Evolutionary conservation across 345 rosid species (phyloP).

Genomic region (Punica granatum): DNA sequence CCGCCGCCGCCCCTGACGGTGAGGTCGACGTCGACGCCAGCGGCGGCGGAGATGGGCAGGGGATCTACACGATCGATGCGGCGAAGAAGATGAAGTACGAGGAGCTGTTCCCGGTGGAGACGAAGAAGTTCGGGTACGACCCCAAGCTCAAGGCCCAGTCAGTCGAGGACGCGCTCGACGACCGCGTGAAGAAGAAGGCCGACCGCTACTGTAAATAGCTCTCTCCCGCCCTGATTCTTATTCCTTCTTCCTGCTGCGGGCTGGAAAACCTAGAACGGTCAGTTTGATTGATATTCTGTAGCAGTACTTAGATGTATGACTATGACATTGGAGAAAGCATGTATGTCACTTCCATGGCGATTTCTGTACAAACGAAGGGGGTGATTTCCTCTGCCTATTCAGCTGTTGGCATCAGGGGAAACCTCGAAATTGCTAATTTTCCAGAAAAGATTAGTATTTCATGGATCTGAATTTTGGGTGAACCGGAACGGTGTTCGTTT

Average conservation of each 20-base stretch:
- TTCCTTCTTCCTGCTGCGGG: not conserved
- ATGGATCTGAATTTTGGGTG: not conserved
- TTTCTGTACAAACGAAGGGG: not conserved
- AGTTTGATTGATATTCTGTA: not conserved
- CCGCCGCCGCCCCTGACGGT: constrained; percentile 11
- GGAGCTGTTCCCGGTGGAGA: constrained; percentile 79
- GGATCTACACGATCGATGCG: constrained; percentile 72
- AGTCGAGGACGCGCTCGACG: constrained; percentile 80
- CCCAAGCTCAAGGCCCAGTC: constrained; percentile 44
- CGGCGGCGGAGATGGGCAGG: constrained; percentile 13
- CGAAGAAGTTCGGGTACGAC: constrained; percentile 69
- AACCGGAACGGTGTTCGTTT: no score
- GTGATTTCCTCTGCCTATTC: not conserved
- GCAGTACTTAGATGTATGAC: not conserved
- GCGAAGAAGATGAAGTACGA: constrained; percentile 80
- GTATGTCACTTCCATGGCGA: not conserved
- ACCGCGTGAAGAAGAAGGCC: constrained; percentile 93
- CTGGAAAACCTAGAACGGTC: not conserved
- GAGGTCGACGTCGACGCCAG: constrained; percentile 13
- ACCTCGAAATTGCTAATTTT: not conserved
- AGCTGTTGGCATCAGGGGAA: not conserved
- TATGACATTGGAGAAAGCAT: not conserved
- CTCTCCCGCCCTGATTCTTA: not conserved
- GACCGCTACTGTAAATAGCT: constrained; percentile 86
- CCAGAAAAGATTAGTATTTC: not conserved